Evolutionary conservation across 495 filamentous ascomycete species (phyloP), one percentile per base, ranked within the genome.

Genomic region (Penicillium samsonianum): DNA sequence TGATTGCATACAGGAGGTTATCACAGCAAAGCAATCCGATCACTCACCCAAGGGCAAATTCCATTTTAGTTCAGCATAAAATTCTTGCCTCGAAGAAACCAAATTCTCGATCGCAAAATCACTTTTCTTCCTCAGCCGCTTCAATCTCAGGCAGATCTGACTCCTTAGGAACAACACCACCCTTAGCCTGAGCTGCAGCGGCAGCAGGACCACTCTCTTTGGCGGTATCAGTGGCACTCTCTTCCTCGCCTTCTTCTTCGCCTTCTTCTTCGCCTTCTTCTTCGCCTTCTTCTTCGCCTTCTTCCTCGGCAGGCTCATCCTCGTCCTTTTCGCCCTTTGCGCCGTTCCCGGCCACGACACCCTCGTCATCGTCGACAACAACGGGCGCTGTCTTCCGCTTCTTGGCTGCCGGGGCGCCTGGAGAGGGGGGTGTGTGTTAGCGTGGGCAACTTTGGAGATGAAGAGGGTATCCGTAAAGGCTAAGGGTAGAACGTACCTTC

Each of bases 111-210:
- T 50, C 6, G 31, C 47, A 41, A 33, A 33, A 31, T 37, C n/a
- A 52, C 28, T 43, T 26, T 26, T 45, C 25, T 55, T 52, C 60
- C 48, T 69, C 65, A 22, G 70, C 75, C 11, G 59, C 70, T 50
- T 74, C 72, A 48, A 71, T 70, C 58, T 77, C 77, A 25, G 65
- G 61, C n/a, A 80, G 53, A 55, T 78, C 73, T n/a, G 68, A 60
- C 52, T 81, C 78, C 64, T 81, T 81, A 4, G 79, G 74, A 50
- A 82, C 72, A 48, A 50, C 65, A 12, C 58, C 69, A 19, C 70
- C 80, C 61, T 82, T 82, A 5, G 65, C 67, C 51, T 71, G 70
- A 26, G 69, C 72, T 1, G 79, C 76, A 53, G 75, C 64, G 0
- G 68, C 69, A 57, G 76, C 73, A 53, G 81, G 75, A 10, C 71